Evolutionary conservation across 768 basidiomycete genomes (phyloP), one percentile per base, ranked within the genome.

Genomic region (Termitomyces sp.): DNA sequence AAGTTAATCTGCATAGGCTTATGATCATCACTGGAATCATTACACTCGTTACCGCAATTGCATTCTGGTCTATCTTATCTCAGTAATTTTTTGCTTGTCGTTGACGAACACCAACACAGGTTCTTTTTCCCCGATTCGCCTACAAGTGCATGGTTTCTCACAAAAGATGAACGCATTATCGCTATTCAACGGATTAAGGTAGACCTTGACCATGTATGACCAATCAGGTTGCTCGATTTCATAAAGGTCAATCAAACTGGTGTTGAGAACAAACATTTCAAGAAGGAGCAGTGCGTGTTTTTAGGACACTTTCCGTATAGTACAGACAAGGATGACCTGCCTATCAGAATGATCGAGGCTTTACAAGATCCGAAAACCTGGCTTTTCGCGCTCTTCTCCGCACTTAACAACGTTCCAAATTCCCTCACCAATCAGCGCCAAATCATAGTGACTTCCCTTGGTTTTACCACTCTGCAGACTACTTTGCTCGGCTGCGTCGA

Each of bases 201-300:
- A 46, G 20, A 57, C 28, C 12, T 5, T 30, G 18, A 24, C 32
- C 43, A 14, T 32, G 26, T 32, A 22, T 4, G 12, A 30, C 14
- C 43, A 43, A 50, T 33, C 14, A 10, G 38, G 8, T 54, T 40
- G 16, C 32, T 22, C 16, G 35, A 24, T 7, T 13, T 7, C 49
- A 30, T 1, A 12, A 24, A 64, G 64, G 59, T 59, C n/a, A 66
- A 66, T 57, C 53, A 92, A 80, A 87, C 87, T 0, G 90, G 90
- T 32, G 80, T 90, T 10, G 90, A 91, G 70, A 91, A 89, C 66
- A 92, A 92, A 64, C 78, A 78, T 53, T 92, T 88, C 73, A 92
- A 92, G 73, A 82, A 77, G 54, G 86, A 89, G 38, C 90, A 92
- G 88, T 89, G 56, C 61, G 86, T 77, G 8, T 40, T 38, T 4